Base-by-base conservation (phyloP, 208 protist genomes). In the Wallacemonas sp. region DNA sequence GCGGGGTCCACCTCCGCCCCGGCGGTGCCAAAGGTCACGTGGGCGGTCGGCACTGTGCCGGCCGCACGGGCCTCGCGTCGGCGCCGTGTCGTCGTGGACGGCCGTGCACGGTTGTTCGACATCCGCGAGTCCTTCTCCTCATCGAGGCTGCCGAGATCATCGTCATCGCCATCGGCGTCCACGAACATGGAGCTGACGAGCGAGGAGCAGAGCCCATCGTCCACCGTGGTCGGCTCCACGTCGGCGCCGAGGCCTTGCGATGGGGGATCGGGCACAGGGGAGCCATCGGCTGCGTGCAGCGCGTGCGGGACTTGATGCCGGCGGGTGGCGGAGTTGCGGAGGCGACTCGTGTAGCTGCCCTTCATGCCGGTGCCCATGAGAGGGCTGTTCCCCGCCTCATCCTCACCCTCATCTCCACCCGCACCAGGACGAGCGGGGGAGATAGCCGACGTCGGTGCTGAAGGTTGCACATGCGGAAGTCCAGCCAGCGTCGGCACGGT, bases 131-230 rank as follows among this genome's bases (percentile, higher is more conserved):
- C 67, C 14, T 41, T 14, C 41, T 46, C 11, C 3, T 25, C 22
- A 36, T 12, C 42, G 39, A 69, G 12, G 59, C 20, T 38, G 69
- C 71, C 14, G 69, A 63, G 11, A 59, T 70, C 22, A 55, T 79
- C 59, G 50, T 69, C 57, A 74, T 64, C 26, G 66, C 36, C 67
- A 20, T 45, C 59, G 36, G 31, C 23, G 1, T 70, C 48, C 26
- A 42, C 25, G 39, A 73, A 50, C n/a, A 72, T 71, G 10, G 42
- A 39, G 25, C 31, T 66, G 3, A 59, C 65, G 28, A 81, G 66
- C 20, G 61, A 59, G 1, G 75, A 86, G 72, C 76, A 82, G n/a
- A 79, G 54, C 1, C 76, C 76, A 44, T 81, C 75, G 45, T 81
- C 76, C 5, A 59, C 11, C 7, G 29, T 61, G 10, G 45, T 59